Conservation (phyloP, 2,329 filamentous ascomycete species). For the Rosellinia necatrix region DNA sequence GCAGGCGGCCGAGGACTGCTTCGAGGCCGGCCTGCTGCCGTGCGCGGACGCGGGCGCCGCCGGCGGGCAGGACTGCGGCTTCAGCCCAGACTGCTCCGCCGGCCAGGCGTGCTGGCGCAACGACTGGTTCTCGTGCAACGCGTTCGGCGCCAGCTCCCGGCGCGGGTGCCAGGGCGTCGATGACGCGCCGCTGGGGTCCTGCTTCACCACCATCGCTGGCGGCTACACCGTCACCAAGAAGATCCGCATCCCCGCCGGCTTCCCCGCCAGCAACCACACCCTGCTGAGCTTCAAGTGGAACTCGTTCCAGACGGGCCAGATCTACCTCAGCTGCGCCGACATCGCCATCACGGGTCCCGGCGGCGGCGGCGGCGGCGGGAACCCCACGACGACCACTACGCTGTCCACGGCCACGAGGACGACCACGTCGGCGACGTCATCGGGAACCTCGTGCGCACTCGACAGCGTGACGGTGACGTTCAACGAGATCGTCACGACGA, state of each 20-base stretch:
- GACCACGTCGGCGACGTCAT: slow-evolving; percentile 7
- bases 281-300: slow-evolving; percentile 60
- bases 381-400: neutral
- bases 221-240: slow-evolving; percentile 59
- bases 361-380: neutral
- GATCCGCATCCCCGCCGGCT: slow-evolving; percentile 54
- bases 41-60: slow-evolving; percentile 58
- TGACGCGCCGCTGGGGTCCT: slow-evolving; percentile 48
- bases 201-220: slow-evolving; percentile 56
- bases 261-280: slow-evolving; percentile 50
- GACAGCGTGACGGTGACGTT: slow-evolving; percentile 48
- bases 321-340: slow-evolving; percentile 59
- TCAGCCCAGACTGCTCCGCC: slow-evolving; percentile 51
- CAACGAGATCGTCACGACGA: slow-evolving; percentile 49
- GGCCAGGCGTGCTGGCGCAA: slow-evolving; percentile 53
- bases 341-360: slow-evolving; percentile 47
- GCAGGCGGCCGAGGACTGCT: slow-evolving; percentile 58
- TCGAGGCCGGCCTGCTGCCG: slow-evolving; percentile 50
- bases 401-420: slow-evolving; percentile 3
- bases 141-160: slow-evolving; percentile 44
- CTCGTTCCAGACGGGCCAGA: slow-evolving; percentile 57
- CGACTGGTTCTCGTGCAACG: slow-evolving; percentile 60
- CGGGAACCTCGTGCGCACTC: slow-evolving; percentile 17
- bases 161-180: slow-evolving; percentile 54
- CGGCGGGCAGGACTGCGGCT: slow-evolving; percentile 53